Conservation (phyloP, 2,329 filamentous ascomycete genomes). For the Penicillium fuscoglaucum region DNA sequence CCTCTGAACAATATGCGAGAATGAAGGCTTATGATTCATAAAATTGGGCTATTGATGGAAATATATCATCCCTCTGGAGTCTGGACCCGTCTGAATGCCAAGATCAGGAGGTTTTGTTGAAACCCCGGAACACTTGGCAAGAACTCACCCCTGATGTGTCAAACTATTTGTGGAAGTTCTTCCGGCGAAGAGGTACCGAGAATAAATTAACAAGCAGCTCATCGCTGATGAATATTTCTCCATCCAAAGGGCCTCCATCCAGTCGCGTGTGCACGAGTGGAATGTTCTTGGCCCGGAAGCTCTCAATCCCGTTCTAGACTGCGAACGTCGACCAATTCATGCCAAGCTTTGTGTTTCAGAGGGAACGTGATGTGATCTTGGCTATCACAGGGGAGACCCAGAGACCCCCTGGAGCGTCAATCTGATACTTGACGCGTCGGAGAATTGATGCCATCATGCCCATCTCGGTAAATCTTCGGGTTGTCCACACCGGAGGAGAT, state of each 20-base stretch:
- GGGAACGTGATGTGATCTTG: not conserved
- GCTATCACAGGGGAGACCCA: not conserved
- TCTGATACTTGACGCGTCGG: slow-evolving; percentile 17
- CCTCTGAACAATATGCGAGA: not conserved
- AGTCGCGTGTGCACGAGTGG: not conserved
- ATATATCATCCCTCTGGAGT: slow-evolving; percentile 7
- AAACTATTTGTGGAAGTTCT: slow-evolving; percentile 16
- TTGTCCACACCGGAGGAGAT: not conserved
- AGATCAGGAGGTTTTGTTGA: slow-evolving; percentile 7
- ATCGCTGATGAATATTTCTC: not conserved
- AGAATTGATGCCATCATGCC: slow-evolving; percentile 7
- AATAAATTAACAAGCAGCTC: not conserved
- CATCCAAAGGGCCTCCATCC: not conserved
- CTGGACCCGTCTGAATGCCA: slow-evolving; percentile 11
- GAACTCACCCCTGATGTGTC: not conserved
- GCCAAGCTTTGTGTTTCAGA: slow-evolving; percentile 10
- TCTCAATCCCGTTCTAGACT: not conserved
- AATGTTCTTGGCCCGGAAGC: not conserved
- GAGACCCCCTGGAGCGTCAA: not conserved
- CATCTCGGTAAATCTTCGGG: slow-evolving; percentile 5
- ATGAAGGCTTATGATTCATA: not conserved
- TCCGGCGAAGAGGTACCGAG: not conserved
- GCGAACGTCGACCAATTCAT: not conserved
- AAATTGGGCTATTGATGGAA: slow-evolving; percentile 13
- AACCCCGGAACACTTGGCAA: slow-evolving; percentile 16